Percentiles rank a stretch among this genome's conserved stretches.
Evolutionary conservation across 306 rosid species (phyloP).

Genomic region (Vachellia pachyceras): DNA sequence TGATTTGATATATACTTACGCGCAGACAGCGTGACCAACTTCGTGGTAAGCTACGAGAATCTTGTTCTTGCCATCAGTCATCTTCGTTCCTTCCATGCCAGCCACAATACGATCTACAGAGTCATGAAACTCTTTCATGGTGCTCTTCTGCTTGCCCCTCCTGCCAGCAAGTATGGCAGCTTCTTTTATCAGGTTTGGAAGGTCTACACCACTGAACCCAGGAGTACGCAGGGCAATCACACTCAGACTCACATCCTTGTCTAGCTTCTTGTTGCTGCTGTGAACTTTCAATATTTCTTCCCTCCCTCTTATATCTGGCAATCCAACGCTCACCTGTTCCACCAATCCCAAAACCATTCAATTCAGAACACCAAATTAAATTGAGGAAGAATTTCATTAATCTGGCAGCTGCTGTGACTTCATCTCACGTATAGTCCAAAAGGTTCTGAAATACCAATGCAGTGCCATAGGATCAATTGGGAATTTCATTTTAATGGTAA

Average conservation of each 20-base stretch:
- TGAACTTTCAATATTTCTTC: conserved; percentile 81
- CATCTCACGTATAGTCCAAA: too few relatives aligned
- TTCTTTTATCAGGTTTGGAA: conserved; percentile 84
- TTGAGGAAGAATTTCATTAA: too few relatives aligned
- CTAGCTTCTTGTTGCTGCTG: conserved; percentile 74
- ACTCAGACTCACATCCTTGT: conserved; percentile 57
- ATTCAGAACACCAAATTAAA: background rate
- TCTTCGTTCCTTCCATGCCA: conserved; percentile 85
- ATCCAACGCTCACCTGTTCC: conserved; percentile 65
- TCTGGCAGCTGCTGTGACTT: too few relatives aligned
- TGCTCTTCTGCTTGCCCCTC: conserved; percentile 62
- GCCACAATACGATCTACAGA: conserved; percentile 82
- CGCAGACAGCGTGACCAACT: conserved; percentile 85
- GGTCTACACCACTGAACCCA: conserved; percentile 79
- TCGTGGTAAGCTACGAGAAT: conserved; percentile 82
- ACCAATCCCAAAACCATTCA: conserved; percentile 5
- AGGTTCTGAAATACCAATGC: too few relatives aligned
- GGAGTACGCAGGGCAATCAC: conserved; percentile 76
- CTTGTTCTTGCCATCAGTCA: conserved; percentile 81
- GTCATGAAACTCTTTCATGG: conserved; percentile 65
- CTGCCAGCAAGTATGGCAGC: conserved; percentile 88
- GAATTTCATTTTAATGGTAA: too few relatives aligned
- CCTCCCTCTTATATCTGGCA: conserved; percentile 79
- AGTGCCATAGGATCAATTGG: too few relatives aligned
- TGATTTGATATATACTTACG: conserved; percentile 56